Base-by-base conservation (phyloP, 805 yeast species). In the Saturnispora sekii region DNA sequence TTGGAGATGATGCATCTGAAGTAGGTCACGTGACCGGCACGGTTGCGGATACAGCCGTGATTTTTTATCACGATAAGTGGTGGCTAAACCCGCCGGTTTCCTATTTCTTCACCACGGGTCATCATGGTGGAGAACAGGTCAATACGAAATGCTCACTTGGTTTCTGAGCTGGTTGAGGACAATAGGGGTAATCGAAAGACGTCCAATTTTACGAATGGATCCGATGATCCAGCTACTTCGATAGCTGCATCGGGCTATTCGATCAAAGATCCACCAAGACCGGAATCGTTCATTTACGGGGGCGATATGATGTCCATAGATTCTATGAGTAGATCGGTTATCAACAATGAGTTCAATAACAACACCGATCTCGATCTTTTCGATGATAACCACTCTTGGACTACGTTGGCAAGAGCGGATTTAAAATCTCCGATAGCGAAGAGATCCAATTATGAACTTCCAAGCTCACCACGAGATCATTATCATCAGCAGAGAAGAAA, bases 271-370 rank as follows among this genome's bases (percentile, higher is more conserved):
- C 26, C 26, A 33, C 21, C 39, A 12, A 55, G 50, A n/a, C 53
- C 47, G 10, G 65, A 61, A 43, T 59, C 59, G 12, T 61, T 61
- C 46, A 58, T 60, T 2, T 60, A 60, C 33, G 38, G 53, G 26
- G 26, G 26, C 34, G 57, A 53, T 45, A n/a, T 44, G 34, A 43
- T 43, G 21, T 52, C 53, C 4, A 34, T 50, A 15, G 48, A 46
- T 41, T 47, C 15, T 6, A 21, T 21, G 26, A 6, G 26, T 21
- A 21, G 26, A 21, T 21, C 26, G 26, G 26, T 21, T 21, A 6
- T 21, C 26, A 21, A 21, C 26, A 21, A 21, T 8, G 26, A 21
- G 26, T 21, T 21, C 8, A 21, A 5, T 21, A 21, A 21, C 26
- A 21, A 21, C 26, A 21, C 26, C 26, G 26, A 21, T 6, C 26